phyloP scores from a whole-genome alignment of 2,329 filamentous ascomycete species.

The Anthostomella pinea region DNA sequence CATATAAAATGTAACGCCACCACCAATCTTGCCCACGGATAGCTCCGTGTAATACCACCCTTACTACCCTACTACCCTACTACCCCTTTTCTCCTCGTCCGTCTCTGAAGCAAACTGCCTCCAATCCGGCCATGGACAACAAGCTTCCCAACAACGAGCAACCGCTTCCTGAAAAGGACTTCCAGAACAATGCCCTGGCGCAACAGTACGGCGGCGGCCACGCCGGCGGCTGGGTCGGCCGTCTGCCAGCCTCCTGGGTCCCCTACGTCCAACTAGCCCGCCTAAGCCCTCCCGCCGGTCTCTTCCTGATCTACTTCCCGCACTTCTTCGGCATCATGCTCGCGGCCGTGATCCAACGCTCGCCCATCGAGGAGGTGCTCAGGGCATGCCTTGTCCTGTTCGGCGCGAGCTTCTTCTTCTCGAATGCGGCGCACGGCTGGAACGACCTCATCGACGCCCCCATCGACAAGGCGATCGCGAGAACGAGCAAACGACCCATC shows the following conservation, averaged over 20 bases:
- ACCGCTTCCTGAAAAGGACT: conserved; percentile 8
- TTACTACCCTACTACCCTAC: too few relatives aligned
- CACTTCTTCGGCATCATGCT: conserved; percentile 32
- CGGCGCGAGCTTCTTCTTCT: conserved; percentile 31
- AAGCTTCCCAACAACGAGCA: conserved; percentile 16
- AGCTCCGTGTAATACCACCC: too few relatives aligned
- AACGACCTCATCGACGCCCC: conserved; percentile 36
- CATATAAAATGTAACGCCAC: too few relatives aligned
- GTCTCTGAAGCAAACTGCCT: conserved; percentile 5
- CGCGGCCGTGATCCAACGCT: conserved; percentile 22
- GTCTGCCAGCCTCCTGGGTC: conserved; percentile 32
- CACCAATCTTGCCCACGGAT: too few relatives aligned
- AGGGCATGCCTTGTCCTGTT: conserved; percentile 17
- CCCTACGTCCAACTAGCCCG: conserved; percentile 33
- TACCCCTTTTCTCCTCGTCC: too few relatives aligned
- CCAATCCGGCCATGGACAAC: conserved; percentile 8
- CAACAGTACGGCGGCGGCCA: conserved; percentile 33
- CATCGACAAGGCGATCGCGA: conserved; percentile 30
- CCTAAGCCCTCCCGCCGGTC: conserved; percentile 29
- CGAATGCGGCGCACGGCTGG: conserved; percentile 34
- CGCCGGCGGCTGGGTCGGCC: conserved; percentile 29
- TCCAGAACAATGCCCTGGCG: conserved; percentile 19
- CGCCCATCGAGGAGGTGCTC: conserved; percentile 16
- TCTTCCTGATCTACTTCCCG: conserved; percentile 34
- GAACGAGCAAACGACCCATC: conserved; percentile 33